Evolutionary conservation across 202 grass and related monocot genomes (phyloP).

Genomic region (Saccharum hybrid): DNA sequence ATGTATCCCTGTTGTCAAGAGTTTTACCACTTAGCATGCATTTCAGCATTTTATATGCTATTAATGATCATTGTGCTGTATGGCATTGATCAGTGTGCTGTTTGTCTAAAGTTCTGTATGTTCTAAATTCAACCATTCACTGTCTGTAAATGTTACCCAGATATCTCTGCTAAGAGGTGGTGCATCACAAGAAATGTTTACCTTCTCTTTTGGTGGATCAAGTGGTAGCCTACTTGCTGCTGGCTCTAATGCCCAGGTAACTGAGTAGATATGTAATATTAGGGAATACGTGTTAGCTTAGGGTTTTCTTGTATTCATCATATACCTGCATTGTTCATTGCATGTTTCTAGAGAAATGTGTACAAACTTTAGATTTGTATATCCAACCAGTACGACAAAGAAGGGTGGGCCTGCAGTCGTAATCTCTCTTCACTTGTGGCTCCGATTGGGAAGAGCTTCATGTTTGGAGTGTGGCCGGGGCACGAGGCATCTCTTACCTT

Average conservation of each 20-base stretch:
- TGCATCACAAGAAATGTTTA: conserved; percentile 78
- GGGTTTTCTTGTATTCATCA: conserved; percentile 1
- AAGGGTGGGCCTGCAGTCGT: too few species aligned
- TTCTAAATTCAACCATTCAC: conserved; percentile 18
- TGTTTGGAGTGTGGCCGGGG: too few species aligned
- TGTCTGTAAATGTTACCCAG: conserved; percentile 42
- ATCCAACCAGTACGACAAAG: not conserved
- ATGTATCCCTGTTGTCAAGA: conserved; percentile 9
- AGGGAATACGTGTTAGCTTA: conserved; percentile 1
- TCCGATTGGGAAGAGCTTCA: too few species aligned
- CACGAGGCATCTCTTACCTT: too few species aligned
- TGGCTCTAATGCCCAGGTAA: conserved; percentile 84
- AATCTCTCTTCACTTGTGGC: too few species aligned
- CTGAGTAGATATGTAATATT: not conserved
- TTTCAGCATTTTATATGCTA: conserved; percentile 6
- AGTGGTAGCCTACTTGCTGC: conserved; percentile 79
- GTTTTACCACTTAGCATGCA: conserved; percentile 3
- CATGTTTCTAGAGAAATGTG: not conserved
- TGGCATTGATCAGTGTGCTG: too few species aligned
- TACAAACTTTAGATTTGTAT: not conserved
- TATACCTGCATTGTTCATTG: not conserved
- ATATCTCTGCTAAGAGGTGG: conserved; percentile 72
- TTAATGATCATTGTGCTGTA: not conserved
- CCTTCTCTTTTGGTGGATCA: conserved; percentile 86
- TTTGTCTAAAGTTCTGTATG: not conserved